phyloP scores from a whole-genome alignment of 1,284 basidiomycete species.

The Hemileia vastatrix region DNA sequence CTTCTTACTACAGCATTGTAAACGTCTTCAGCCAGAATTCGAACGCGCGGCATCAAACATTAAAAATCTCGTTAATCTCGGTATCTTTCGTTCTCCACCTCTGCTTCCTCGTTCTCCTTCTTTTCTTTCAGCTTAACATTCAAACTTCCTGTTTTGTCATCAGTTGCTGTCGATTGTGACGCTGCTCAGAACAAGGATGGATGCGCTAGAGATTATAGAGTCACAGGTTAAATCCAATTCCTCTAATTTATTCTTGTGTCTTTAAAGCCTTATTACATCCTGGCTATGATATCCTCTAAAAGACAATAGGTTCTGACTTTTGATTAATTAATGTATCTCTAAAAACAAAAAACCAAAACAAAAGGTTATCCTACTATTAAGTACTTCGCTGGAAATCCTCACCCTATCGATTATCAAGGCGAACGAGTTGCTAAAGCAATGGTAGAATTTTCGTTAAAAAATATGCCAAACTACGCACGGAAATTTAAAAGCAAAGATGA shows the following conservation, averaged over 20 bases:
- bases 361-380: conserved; percentile 16
- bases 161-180: conserved; percentile 21
- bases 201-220: conserved; percentile 15
- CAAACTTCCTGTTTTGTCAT: neutral
- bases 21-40: conserved; percentile 16
- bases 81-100: neutral
- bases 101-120: too few species aligned
- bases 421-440: conserved; percentile 16
- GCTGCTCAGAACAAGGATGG: conserved; percentile 16
- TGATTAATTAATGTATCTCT: neutral
- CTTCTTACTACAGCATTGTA: too few species aligned
- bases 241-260: neutral
- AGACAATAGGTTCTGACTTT: too few species aligned
- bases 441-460: conserved; percentile 14
- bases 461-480: conserved; percentile 21
- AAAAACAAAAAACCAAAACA: neutral
- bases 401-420: conserved; percentile 11
- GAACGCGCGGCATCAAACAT: conserved; percentile 16
- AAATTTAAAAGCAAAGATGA: conserved; percentile 12
- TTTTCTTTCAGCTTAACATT: neutral
- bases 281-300: neutral
- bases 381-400: conserved; percentile 12
- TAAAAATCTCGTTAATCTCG: conserved; percentile 17
- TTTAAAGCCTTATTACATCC: neutral
- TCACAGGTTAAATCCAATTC: conserved; percentile 5